Conservation (phyloP, 1,139 yeast species). For the Scheffersomyces cryptocercus region DNA sequence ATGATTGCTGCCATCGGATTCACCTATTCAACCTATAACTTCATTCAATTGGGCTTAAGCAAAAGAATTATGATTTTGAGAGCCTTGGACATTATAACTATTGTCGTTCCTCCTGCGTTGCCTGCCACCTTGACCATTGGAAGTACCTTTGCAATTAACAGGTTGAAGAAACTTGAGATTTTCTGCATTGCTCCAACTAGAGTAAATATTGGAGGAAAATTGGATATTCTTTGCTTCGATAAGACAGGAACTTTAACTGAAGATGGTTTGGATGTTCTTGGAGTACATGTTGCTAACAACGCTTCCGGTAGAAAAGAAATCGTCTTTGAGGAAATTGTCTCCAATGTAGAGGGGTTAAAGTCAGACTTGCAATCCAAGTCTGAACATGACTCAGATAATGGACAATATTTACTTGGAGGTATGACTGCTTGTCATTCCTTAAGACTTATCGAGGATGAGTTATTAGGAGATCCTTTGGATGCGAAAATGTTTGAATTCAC, state of each 20-base stretch:
- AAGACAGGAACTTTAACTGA: conserved; percentile 97
- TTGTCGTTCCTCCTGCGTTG: conserved; percentile 97
- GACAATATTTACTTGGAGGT: conserved; percentile 44
- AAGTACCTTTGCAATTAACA: conserved; percentile 82
- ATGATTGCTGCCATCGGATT: conserved; percentile 84
- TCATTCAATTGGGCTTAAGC: conserved; percentile 72
- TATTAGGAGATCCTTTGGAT: conserved; percentile 93
- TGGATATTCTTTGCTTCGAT: conserved; percentile 90
- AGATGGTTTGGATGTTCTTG: conserved; percentile 91
- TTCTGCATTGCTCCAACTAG: conserved; percentile 93
- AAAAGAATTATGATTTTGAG: conserved; percentile 73
- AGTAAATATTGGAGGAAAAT: conserved; percentile 91
- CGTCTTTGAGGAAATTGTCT: conserved; percentile 49
- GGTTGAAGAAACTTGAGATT: conserved; percentile 64
- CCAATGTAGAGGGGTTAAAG: conserved; percentile 23
- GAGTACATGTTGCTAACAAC: conserved; percentile 67
- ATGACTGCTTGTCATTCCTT: conserved; percentile 89
- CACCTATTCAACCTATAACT: conserved; percentile 77
- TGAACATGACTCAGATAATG: conserved; percentile 31
- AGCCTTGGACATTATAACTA: conserved; percentile 90
- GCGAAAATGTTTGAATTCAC: conserved; percentile 91
- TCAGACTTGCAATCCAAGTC: conserved; percentile 6
- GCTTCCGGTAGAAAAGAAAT: conserved; percentile 54
- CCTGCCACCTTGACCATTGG: conserved; percentile 98
- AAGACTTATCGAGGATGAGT: conserved; percentile 71